Evolutionary conservation across 306 rosid species (phyloP).

Genomic region (Vigna angularis): DNA sequence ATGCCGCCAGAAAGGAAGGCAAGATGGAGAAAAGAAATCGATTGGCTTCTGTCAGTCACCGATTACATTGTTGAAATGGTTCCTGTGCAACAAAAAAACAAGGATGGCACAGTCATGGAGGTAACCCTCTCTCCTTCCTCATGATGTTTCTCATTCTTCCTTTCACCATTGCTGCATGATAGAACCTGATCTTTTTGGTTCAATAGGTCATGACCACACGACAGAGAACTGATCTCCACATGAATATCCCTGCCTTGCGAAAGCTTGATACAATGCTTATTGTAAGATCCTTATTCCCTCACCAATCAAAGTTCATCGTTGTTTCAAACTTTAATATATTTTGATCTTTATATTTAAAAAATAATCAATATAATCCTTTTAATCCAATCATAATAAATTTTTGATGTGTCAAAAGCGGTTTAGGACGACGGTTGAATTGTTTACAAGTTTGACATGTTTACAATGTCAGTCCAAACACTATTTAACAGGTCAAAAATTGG

Average conservation of each 20-base stretch:
- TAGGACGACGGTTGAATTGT: too few species aligned
- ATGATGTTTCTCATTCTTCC: conserved; percentile 8
- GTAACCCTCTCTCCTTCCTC: conserved; percentile 46
- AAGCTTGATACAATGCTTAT: conserved; percentile 92
- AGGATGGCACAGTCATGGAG: conserved; percentile 92
- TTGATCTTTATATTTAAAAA: too few species aligned
- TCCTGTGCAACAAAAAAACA: conserved; percentile 78
- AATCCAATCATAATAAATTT: too few species aligned
- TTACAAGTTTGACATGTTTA: too few species aligned
- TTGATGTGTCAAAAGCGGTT: too few species aligned
- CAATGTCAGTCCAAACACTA: too few species aligned
- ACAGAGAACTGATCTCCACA: conserved; percentile 91
- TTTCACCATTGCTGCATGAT: conserved; percentile 9
- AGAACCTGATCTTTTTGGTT: conserved; percentile 36
- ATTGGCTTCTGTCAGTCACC: conserved; percentile 83
- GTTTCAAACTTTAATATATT: too few species aligned
- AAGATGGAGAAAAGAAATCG: conserved; percentile 91
- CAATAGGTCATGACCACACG: conserved; percentile 92
- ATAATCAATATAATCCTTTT: too few species aligned
- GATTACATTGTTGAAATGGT: conserved; percentile 93
- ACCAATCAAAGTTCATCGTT: conserved; percentile 5
- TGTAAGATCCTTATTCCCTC: conserved; percentile 55
- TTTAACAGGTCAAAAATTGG: too few species aligned
- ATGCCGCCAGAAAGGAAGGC: conserved; percentile 77
- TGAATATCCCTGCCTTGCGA: conserved; percentile 92